Base-by-base conservation (phyloP, 2,329 filamentous ascomycete genomes). In the Ceratocystis albifundus region DNA sequence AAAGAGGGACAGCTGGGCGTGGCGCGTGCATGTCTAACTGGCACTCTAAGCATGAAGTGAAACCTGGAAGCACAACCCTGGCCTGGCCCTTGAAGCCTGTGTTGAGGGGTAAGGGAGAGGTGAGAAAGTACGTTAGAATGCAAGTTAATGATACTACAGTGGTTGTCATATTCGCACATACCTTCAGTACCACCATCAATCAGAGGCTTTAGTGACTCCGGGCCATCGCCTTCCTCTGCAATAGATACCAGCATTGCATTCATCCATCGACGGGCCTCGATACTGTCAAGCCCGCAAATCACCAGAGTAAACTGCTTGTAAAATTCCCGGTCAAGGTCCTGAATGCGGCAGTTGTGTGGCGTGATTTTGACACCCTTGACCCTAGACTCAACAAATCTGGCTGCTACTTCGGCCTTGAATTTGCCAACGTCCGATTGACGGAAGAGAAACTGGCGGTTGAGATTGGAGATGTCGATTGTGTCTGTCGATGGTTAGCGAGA, bases 21-120 rank as follows among this genome's bases (percentile, higher is more conserved):
- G 94, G 95, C 0, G 94, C 93, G 75, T 97, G 92, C 89, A 99
- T 96, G 74, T 97, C 94, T 32, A 99, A 84, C 74, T 99, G 94
- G 73, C 94, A 99, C 78, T 99, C 94, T 72, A 99, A 95, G 74
- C 94, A 99, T 25, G 91, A 96, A 20, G 92, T 95, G 72, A 99
- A 84, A 3, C 90, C 92, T 0, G 94, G 94, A 25, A 97, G 80
- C 68, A 99, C 88, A 68, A 99, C 93, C 72, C 93, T 85, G 0
- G 92, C 88, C 74, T 99, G 95, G 64, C 94, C 94, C 77, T 97
- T 99, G 84, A 99, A 97, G 62, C 93, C 86, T 86, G n/a, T 1
- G 8, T 20, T n/a, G 48, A 41, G 10, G 36, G 36, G 36, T 1
- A 15, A 41, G 17, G 62, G 22, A 17, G 28, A 25, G 15, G 25